These are phyloP conservation scores for Pyracantha coccinea DNA, from an alignment of 331 rosid species.

Conservation along the genomic window DNA sequence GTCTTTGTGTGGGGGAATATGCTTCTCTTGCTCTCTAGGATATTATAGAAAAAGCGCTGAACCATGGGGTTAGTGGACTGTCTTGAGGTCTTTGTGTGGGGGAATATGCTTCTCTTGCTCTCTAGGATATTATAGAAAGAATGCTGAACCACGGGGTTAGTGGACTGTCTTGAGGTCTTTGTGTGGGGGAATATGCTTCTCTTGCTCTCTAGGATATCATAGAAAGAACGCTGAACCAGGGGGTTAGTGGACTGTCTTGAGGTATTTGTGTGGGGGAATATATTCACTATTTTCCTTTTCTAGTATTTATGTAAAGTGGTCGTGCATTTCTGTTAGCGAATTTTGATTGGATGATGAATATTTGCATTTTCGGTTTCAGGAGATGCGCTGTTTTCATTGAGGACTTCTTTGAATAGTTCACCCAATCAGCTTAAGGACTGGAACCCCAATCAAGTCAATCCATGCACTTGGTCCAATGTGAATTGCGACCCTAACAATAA, in stretches of 20 bases:
- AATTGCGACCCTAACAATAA: constrained; percentile 36
- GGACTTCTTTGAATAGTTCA: constrained; percentile 48
- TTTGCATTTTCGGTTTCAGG: constrained; percentile 42
- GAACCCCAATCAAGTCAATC: constrained; percentile 70
- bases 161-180: background rate
- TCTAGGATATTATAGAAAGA: background rate
- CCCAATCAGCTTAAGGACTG: constrained; percentile 61
- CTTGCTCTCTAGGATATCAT: background rate
- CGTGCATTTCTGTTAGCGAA: background rate
- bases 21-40: background rate
- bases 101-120: background rate
- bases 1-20: no score
- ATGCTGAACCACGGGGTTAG: background rate
- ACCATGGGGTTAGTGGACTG: background rate
- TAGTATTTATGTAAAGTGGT: background rate
- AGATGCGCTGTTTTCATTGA: constrained; percentile 65
- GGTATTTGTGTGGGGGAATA: background rate
- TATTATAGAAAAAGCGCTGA: background rate
- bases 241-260: background rate
- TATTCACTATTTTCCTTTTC: background rate
- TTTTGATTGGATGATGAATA: constrained; percentile 18
- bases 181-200: background rate
- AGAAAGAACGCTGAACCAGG: background rate
- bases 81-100: background rate
- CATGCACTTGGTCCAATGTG: constrained; percentile 84